A percentile compares a stretch with the other conserved stretches of the same genome.
phyloP scores from a whole-genome alignment of 2,329 filamentous ascomycete species.

The Ophiostoma montium region DNA sequence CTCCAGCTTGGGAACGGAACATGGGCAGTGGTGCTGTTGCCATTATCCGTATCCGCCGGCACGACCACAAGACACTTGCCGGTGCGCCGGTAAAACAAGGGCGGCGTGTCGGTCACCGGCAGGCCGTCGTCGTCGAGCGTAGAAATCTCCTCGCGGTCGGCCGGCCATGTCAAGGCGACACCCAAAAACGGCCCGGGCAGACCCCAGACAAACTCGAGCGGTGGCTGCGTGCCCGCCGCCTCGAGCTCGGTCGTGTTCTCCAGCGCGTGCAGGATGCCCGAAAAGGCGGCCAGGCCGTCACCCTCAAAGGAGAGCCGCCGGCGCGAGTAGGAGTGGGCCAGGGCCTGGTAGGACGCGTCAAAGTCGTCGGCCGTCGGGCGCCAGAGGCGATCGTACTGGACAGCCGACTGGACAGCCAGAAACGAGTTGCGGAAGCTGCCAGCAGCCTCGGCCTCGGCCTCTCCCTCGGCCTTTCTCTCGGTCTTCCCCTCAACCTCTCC shows the following conservation, averaged over 20 bases:
- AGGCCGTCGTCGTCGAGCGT: neutral
- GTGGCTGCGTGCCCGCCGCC: neutral
- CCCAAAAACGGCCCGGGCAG: neutral
- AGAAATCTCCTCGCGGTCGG: neutral
- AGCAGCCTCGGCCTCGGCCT: neutral
- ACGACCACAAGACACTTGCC: neutral
- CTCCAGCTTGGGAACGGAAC: neutral
- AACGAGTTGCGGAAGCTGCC: neutral
- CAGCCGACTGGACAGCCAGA: neutral
- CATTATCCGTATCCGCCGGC: no score
- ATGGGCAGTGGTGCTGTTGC: neutral
- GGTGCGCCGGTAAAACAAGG: neutral
- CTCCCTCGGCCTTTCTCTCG: neutral
- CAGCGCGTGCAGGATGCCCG: neutral
- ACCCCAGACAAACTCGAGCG: neutral
- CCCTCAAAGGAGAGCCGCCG: neutral
- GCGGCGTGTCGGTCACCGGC: neutral
- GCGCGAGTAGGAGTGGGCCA: neutral
- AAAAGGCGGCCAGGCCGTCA: neutral
- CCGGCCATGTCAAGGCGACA: neutral
- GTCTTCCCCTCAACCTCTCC: neutral
- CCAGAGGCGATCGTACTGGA: neutral
- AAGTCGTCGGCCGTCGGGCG: neutral
- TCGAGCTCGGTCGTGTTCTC: neutral
- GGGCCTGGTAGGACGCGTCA: neutral